phyloP scores from a whole-genome alignment of 2,329 filamentous ascomycete species.

The Rasamsonia emersonii region DNA sequence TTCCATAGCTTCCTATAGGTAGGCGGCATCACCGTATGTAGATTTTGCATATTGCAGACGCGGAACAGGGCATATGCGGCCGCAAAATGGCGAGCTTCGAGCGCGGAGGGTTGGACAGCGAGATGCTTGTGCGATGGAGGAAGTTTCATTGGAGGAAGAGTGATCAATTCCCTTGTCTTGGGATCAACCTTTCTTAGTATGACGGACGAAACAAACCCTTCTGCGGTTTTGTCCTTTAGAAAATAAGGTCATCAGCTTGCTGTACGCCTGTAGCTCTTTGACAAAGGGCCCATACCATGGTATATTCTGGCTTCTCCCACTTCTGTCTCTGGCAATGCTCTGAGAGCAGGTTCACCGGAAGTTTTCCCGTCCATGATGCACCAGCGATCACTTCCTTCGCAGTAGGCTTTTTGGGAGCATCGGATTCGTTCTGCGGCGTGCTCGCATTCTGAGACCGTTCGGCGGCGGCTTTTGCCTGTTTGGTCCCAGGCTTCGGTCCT shows the following conservation, averaged over 20 bases:
- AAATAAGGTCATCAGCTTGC: no score
- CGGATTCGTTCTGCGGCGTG: conserved; percentile 26
- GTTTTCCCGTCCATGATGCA: conserved; percentile 92
- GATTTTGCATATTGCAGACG: conserved; percentile 90
- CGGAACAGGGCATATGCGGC: conserved; percentile 87
- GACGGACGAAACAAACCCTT: conserved; percentile 72
- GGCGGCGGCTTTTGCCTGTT: conserved; percentile 32
- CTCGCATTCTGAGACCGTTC: conserved; percentile 25
- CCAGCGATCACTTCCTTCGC: conserved; percentile 78
- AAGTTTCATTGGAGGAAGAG: conserved; percentile 72
- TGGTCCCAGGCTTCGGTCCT: conserved; percentile 32
- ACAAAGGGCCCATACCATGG: conserved; percentile 48
- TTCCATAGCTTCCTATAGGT: conserved; percentile 89
- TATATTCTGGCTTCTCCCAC: conserved; percentile 91
- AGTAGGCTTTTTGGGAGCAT: conserved; percentile 50
- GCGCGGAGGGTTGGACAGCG: conserved; percentile 64
- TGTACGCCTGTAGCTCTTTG: no score
- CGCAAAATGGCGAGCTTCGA: conserved; percentile 89
- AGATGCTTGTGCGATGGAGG: conserved; percentile 68
- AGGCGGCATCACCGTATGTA: conserved; percentile 88
- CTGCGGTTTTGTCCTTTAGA: conserved; percentile 53
- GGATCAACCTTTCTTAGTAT: conserved; percentile 64
- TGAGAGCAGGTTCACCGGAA: conserved; percentile 85
- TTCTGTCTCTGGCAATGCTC: conserved; percentile 94
- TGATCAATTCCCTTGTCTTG: conserved; percentile 71